These are phyloP conservation scores for Cyclotella cryptica DNA, from an alignment of 108 stramenopile genomes.

Conservation along the genomic window DNA sequence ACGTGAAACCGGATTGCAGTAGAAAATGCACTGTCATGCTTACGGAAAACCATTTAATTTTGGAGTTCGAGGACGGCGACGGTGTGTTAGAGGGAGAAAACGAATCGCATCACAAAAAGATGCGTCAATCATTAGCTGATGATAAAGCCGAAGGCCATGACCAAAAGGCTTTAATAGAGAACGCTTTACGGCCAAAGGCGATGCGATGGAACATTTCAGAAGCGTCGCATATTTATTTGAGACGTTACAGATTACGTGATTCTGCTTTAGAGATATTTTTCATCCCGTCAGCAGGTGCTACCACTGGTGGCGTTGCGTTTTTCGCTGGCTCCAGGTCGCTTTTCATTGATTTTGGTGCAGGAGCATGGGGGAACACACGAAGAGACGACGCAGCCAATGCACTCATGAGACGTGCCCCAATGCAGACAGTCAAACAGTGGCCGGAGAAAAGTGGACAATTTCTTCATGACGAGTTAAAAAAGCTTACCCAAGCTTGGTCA, in stretches of 20 bases:
- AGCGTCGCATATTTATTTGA: constrained; percentile 88
- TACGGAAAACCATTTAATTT: constrained; percentile 84
- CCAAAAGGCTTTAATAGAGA: constrained; percentile 61
- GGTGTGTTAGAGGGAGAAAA: constrained; percentile 83
- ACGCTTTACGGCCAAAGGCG: constrained; percentile 84
- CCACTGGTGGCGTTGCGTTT: constrained; percentile 78
- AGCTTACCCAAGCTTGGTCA: constrained; percentile 88
- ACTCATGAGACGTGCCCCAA: constrained; percentile 86
- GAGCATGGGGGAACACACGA: constrained; percentile 77
- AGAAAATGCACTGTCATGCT: constrained; percentile 79
- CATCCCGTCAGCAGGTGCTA: constrained; percentile 86
- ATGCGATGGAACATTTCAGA: constrained; percentile 91
- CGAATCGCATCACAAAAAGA: constrained; percentile 66
- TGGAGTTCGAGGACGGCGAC: constrained; percentile 86
- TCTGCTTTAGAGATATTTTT: constrained; percentile 96
- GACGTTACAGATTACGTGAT: constrained; percentile 94
- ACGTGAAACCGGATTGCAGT: constrained; percentile 83
- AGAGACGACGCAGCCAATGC: constrained; percentile 89
- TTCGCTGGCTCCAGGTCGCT: constrained; percentile 81
- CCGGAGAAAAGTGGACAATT: constrained; percentile 85
- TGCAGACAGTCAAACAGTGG: constrained; percentile 91
- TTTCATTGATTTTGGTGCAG: constrained; percentile 93
- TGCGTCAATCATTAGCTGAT: constrained; percentile 53
- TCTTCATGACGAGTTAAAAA: constrained; percentile 83
- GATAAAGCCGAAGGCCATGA: constrained; percentile 48